Evolutionary conservation across 176 grass and related monocot species (phyloP).

Genomic region (Elaeis guineensis): DNA sequence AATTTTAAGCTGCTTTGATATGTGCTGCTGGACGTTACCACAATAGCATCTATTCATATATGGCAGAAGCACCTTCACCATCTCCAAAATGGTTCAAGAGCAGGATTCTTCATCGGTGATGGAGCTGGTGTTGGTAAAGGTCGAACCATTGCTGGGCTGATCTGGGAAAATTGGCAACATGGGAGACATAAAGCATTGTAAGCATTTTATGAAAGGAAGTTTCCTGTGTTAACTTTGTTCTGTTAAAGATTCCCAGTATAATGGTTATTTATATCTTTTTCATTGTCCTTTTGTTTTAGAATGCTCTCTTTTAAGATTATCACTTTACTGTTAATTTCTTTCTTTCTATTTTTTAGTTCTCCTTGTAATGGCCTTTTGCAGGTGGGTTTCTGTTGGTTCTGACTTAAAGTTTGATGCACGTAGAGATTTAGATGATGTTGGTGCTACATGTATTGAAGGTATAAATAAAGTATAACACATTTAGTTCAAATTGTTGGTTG

Average conservation of each 20-base stretch:
- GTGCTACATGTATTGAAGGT: constrained; percentile 90
- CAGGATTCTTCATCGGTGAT: constrained; percentile 96
- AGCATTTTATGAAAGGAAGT: constrained; percentile 21
- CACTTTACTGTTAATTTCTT: background rate
- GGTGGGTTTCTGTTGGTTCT: constrained; percentile 94
- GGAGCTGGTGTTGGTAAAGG: constrained; percentile 99
- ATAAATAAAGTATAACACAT: background rate
- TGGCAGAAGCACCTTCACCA: constrained; percentile 79
- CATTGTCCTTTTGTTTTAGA: constrained; percentile 1
- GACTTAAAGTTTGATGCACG: constrained; percentile 95
- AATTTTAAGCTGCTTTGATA: background rate
- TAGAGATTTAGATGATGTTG: constrained; percentile 97
- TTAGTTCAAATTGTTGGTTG: too few species aligned
- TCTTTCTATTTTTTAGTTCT: background rate
- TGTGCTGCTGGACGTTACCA: background rate
- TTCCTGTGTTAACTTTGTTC: too few species aligned
- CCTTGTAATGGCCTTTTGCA: constrained; percentile 28
- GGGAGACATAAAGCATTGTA: constrained; percentile 85
- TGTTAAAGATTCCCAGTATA: too few species aligned
- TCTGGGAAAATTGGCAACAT: constrained; percentile 99
- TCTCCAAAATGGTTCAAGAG: constrained; percentile 79
- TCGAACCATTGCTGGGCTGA: constrained; percentile 95
- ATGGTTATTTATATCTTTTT: constrained; percentile 6
- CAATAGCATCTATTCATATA: constrained; percentile 28
- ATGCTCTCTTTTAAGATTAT: background rate